Evolutionary conservation across 2,329 filamentous ascomycete genomes (phyloP), one percentile per base, ranked within the genome.

Genomic region (Cordyceps javanica): DNA sequence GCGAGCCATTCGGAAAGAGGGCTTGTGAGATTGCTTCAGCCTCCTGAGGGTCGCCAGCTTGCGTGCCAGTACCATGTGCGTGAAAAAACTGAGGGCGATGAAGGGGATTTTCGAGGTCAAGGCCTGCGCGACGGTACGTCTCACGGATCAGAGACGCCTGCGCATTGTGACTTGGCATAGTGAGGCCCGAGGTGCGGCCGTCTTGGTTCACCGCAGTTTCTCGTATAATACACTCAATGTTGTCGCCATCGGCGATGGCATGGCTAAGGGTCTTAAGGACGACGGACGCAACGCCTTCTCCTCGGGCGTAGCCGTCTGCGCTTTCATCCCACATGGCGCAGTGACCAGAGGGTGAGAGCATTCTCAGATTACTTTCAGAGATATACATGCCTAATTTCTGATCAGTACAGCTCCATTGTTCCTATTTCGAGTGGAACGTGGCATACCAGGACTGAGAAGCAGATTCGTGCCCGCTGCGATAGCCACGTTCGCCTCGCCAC

Each of bases 171-270:
- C 70, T 44, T 0, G 82, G 82, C 71, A 80, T 76, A 0, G 81
- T 82, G 45, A 84, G 79, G 2, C 80, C 80, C 0, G 77, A 78
- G 0, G 74, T 77, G 54, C 67, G 75, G 21, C 82, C 82, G 62
- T 85, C 81, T 60, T 77, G 74, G 62, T 81, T 82, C 55, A 77
- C 69, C 4, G 72, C 76, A 6, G 73, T 78, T 9, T 70, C 75
- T n/a, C 70, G 70, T 48, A 82, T 77, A 25, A 81, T 70, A 16
- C 75, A 75, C 32, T 73, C 70, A 58, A 82, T 76, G 0, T 75
- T 70, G 62, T 86, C 81, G 13, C 78, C 77, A 55, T 82, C 80
- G 26, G 64, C 63, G 3, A 81, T 53, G 0, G 81, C 81, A 0
- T 69, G 60, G 10, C 62, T 67, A 2, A 82, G 66, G 1, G 62